Evolutionary conservation across 352 stramenopile genomes (phyloP).

Genomic region (Phytopythium sindhum): DNA sequence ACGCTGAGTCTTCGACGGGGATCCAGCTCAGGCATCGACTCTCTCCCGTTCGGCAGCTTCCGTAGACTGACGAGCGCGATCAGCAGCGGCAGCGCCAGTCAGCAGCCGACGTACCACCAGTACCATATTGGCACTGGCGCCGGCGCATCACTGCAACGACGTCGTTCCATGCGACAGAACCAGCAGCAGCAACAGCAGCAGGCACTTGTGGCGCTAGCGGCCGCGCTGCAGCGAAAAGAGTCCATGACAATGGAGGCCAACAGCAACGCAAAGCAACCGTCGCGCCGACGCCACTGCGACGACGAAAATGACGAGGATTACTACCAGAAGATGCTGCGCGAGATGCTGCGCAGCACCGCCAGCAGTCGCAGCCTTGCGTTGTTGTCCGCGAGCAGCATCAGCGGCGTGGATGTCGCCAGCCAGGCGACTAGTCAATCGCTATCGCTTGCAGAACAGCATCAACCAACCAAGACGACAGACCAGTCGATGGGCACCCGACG

Average conservation of each 20-base stretch:
- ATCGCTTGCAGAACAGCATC: not conserved
- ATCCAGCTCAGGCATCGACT: not conserved
- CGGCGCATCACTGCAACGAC: not conserved
- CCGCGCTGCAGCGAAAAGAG: conserved; percentile 3
- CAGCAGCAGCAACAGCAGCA: conserved; percentile 8
- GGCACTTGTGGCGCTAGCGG: conserved; percentile 1
- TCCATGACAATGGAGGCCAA: not conserved
- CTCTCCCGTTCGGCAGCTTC: not conserved
- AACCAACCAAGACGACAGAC: not conserved
- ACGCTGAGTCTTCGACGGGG: conserved; percentile 17
- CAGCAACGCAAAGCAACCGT: conserved; percentile 14
- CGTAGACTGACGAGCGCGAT: conserved; percentile 4
- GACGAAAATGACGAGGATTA: conserved; percentile 54
- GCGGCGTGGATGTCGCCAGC: conserved; percentile 13
- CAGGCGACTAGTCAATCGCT: conserved; percentile 4
- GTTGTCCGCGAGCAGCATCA: conserved; percentile 39
- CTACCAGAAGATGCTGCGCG: conserved; percentile 59
- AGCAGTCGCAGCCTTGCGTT: conserved; percentile 44
- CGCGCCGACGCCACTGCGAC: conserved; percentile 19
- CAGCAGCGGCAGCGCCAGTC: conserved; percentile 3
- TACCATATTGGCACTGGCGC: not conserved
- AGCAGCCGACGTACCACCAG: conserved; percentile 2
- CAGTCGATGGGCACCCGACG: not conserved
- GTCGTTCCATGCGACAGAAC: conserved; percentile 1
- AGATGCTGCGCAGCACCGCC: conserved; percentile 55